Base-by-base conservation (phyloP, 1,284 basidiomycete genomes). In the Cryptococcus sp. region DNA sequence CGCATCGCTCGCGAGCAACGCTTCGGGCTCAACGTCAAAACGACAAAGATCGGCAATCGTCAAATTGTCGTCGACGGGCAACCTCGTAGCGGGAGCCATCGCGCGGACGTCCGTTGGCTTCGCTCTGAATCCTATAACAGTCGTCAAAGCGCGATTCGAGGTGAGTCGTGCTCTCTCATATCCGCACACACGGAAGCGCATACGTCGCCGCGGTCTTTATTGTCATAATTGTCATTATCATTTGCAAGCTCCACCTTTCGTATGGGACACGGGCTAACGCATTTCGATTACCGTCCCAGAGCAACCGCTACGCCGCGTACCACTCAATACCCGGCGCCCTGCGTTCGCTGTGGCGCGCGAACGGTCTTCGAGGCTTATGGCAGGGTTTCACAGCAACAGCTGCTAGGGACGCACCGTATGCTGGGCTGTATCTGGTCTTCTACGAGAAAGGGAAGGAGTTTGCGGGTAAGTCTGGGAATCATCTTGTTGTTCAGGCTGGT, bases 121-220 rank as follows among this genome's bases (percentile, higher is more conserved):
- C 69, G 63, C 94, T 0, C 74, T 99, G 60, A 98, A 95, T 73
- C 96, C 95, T 0, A 87, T 99, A 66, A 91, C 95, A 0, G 87
- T 99, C 15, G 80, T 99, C 57, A 99, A 99, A 79, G 91, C 95
- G 22, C 85, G 95, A 15, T 96, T 89, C 65, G 95, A 99, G 85
- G 93, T 89, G 57, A 49, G 87, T 77, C 15, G 31, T 54, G 39
- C 31, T 35, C 2, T 35, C 31, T 8, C 3, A 13, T 35, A 5
- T 25, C 25, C 2, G 10, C 2, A 10, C 2, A 8, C 2, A 10
- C 31, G 7, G 31, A 13, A 35, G 31, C 13, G 31, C 31, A 35
- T 35, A 35, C 31, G 31, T 35, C 31, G 13, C 13, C 13, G 31
- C 31, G 25, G 25, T 25, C 25, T 3, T 25, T 25, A 6, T 25